These are phyloP conservation scores for Fusarium sp. DNA, from an alignment of 2,329 filamentous ascomycete genomes.

Conservation along the genomic window DNA sequence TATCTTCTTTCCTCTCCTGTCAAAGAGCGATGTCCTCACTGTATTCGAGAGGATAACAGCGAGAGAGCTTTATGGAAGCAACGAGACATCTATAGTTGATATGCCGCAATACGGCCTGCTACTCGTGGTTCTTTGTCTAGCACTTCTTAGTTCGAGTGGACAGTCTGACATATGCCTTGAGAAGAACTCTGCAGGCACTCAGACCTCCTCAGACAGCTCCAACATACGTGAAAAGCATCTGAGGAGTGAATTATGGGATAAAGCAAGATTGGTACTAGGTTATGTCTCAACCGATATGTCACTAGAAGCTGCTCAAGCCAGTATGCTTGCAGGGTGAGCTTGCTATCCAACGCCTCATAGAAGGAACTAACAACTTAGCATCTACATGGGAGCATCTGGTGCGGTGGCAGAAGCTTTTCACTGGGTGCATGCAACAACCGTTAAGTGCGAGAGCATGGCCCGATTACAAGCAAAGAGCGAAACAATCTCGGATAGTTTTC, in stretches of 20 bases:
- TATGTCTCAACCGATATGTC: slow-evolving; percentile 38
- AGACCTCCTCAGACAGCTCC: not conserved
- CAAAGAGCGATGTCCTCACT: not conserved
- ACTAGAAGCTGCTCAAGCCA: slow-evolving; percentile 44
- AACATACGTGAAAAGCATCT: accelerated
- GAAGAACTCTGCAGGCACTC: not conserved
- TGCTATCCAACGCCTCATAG: too few species aligned
- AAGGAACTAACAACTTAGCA: slow-evolving; percentile 20
- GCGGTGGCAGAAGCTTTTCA: slow-evolving; percentile 44
- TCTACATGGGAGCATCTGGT: slow-evolving; percentile 46
- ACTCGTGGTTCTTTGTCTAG: slow-evolving; percentile 20
- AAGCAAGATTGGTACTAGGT: slow-evolving; percentile 44
- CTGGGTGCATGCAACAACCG: slow-evolving; percentile 46
- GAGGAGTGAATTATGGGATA: slow-evolving; percentile 35
- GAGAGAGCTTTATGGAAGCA: not conserved
- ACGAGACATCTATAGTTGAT: accelerated
- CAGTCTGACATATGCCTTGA: not conserved
- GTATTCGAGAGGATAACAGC: not conserved
- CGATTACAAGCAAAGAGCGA: slow-evolving; percentile 4
- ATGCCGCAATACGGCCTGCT: slow-evolving; percentile 17
- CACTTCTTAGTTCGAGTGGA: not conserved
- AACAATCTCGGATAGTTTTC: slow-evolving; percentile 40
- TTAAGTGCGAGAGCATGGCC: slow-evolving; percentile 48
- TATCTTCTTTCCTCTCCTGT: slow-evolving; percentile 43
- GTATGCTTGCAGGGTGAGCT: slow-evolving; percentile 47